Evolutionary conservation across 1,284 basidiomycete species (phyloP), one percentile per base, ranked within the genome.

Genomic region (Wallemia mellicola): DNA sequence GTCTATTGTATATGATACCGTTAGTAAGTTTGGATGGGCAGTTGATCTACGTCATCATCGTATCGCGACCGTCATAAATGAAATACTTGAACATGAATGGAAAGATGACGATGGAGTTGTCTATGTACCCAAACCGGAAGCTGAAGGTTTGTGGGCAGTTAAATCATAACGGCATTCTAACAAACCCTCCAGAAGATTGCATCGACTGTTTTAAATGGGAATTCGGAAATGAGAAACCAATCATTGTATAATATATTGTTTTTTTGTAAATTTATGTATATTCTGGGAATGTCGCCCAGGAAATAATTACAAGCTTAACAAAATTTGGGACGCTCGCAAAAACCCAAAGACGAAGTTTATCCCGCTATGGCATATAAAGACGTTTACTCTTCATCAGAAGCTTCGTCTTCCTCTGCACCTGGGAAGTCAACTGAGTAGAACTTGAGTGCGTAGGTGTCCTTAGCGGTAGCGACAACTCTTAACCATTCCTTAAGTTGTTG

Each of bases 401-500:
- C 71, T 69, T 71, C 71, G 64, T 71, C 82, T 66, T 77, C 38
- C 22, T 48, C 38, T n/a, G 38, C 38, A 48, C 38, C 38, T 17
- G 38, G 38, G 38, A 48, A 85, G 83, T 83, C 82, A 65, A 91
- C 87, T 73, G 89, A 89, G 78, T 87, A 91, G 81, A 89, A 91
- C 65, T 81, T 78, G 64, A 92, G 80, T 68, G 86, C 80, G 73
- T 91, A 92, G 64, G 77, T 78, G 71, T 91, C 86, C 73, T 89
- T 89, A 60, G 81, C 78, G 32, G 85, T 80, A 54, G 87, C 86
- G 65, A 91, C 84, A 64, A 91, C 86, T 61, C 83, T 83, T 69
- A 86, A 82, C 82, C 83, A 86, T 71, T 86, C 83, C 64, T 83
- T 80, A 64, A 86, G 76, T 54, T 76, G 73, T 73, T 84, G 84